Percentiles rank a stretch among this genome's conserved stretches.
These are phyloP conservation scores for Aspergillus calidoustus DNA, from an alignment of 2,329 filamentous ascomycete genomes.

Conservation along the genomic window DNA sequence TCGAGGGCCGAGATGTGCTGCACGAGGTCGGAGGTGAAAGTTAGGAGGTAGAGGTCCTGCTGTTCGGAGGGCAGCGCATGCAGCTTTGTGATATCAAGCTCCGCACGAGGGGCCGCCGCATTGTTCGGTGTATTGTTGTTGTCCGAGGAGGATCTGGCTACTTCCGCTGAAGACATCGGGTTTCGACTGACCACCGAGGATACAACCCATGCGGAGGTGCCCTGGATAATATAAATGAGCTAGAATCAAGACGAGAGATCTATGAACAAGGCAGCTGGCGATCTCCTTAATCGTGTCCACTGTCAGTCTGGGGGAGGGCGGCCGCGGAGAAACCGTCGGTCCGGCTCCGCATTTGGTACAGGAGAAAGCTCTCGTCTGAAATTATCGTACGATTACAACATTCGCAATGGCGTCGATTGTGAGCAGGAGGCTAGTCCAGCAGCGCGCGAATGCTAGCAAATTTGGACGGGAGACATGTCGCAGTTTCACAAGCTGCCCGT, in stretches of 20 bases:
- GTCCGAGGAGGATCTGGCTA: constrained; percentile 38
- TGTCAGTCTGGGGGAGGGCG: constrained; percentile 32
- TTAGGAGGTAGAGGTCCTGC: constrained; percentile 91
- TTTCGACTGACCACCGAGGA: constrained; percentile 17
- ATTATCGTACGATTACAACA: background rate
- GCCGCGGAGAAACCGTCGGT: constrained; percentile 35
- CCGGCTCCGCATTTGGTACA: constrained; percentile 27
- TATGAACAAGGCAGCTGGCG: constrained; percentile 5
- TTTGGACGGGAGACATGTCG: constrained; percentile 42
- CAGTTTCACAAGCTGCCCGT: constrained; percentile 53
- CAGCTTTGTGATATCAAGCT: constrained; percentile 89
- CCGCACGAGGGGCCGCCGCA: constrained; percentile 45
- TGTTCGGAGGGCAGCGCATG: constrained; percentile 89
- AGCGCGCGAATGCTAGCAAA: constrained; percentile 13
- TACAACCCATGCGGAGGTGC: constrained; percentile 20
- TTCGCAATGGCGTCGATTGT: constrained; percentile 32
- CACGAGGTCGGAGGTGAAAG: constrained; percentile 80
- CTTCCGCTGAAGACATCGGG: constrained; percentile 47
- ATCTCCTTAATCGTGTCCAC: constrained; percentile 24
- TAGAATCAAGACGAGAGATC: constrained; percentile 3
- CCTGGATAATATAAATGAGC: constrained; percentile 4
- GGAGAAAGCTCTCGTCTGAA: background rate
- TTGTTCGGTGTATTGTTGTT: constrained; percentile 32
- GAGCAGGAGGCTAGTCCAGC: constrained; percentile 26
- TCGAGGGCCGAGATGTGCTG: constrained; percentile 75